A percentile compares a stretch with the other conserved stretches of the same genome.
Conservation (phyloP, 2,329 filamentous ascomycete genomes). For the Falciphora oryzae region DNA sequence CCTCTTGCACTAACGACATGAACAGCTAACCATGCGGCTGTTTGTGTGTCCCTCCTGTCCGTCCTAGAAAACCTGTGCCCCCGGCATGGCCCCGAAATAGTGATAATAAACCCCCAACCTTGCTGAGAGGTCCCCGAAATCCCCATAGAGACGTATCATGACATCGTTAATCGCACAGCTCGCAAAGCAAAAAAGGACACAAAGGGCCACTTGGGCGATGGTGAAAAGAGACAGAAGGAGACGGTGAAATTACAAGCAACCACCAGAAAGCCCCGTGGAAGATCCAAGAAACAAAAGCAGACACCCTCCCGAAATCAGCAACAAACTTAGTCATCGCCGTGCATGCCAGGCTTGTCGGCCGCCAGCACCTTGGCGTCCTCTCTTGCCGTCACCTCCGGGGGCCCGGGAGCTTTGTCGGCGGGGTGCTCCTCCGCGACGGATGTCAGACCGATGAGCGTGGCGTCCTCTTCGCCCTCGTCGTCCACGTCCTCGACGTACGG, state of each 20-base stretch:
- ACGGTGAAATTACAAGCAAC: neutral
- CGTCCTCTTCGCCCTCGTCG: neutral
- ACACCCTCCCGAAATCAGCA: neutral
- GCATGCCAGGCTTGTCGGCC: conserved; percentile 5
- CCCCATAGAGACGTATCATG: neutral
- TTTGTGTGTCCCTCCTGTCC: too few relatives aligned
- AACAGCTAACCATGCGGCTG: too few relatives aligned
- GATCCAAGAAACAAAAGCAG: neutral
- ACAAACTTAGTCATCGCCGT: neutral
- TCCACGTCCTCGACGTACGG: conserved; percentile 2
- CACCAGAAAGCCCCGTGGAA: too few relatives aligned
- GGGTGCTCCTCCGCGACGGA: too few relatives aligned
- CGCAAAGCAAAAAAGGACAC: neutral
- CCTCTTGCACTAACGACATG: too few relatives aligned
- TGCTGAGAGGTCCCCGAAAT: neutral
- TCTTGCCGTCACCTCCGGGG: neutral
- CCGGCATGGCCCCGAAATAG: too few relatives aligned
- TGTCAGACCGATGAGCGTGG: neutral
- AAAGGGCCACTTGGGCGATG: neutral
- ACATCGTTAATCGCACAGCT: neutral
- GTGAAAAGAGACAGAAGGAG: neutral
- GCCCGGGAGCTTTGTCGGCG: neutral
- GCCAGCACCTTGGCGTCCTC: conserved; percentile 10
- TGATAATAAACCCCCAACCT: neutral
- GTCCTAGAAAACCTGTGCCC: too few relatives aligned